Percentiles rank a stretch among this genome's conserved stretches.
Evolutionary conservation across 164 flowering plant genomes (phyloP).

Genomic region (Stephania cephalantha): DNA sequence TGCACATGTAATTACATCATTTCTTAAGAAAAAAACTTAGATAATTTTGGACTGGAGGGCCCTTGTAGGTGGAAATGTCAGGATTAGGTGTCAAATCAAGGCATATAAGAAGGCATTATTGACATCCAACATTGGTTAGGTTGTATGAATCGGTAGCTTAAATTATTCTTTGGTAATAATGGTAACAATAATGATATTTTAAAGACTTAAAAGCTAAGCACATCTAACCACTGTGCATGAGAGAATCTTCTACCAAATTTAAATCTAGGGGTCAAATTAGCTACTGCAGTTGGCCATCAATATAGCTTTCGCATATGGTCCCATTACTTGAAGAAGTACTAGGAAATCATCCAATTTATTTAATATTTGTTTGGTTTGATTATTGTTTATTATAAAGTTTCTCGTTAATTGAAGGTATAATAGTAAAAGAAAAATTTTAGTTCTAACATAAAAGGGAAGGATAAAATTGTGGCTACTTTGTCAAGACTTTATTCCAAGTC

Average conservation of each 20-base stretch:
- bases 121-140: slow-evolving; percentile 3
- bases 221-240: slow-evolving; percentile 6
- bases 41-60: not conserved
- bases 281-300: no score
- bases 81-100: slow-evolving; percentile 11
- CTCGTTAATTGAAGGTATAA: no score
- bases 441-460: not conserved
- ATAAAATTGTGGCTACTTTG: not conserved
- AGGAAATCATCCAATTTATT: not conserved
- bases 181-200: slow-evolving; percentile 4
- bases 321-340: slow-evolving; percentile 10
- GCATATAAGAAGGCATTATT: not conserved
- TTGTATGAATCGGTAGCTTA: not conserved
- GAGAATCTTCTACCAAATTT: not conserved
- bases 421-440: no score
- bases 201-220: slow-evolving; percentile 11
- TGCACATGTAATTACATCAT: not conserved
- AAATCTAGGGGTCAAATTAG: slow-evolving; percentile 1
- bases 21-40: not conserved
- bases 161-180: slow-evolving; percentile 10
- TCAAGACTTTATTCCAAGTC: not conserved
- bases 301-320: not conserved
- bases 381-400: no score
- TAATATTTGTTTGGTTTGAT: not conserved
- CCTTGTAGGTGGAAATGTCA: not conserved